These are phyloP conservation scores for Castanea mollissima DNA, from an alignment of 306 rosid genomes.

Conservation along the genomic window DNA sequence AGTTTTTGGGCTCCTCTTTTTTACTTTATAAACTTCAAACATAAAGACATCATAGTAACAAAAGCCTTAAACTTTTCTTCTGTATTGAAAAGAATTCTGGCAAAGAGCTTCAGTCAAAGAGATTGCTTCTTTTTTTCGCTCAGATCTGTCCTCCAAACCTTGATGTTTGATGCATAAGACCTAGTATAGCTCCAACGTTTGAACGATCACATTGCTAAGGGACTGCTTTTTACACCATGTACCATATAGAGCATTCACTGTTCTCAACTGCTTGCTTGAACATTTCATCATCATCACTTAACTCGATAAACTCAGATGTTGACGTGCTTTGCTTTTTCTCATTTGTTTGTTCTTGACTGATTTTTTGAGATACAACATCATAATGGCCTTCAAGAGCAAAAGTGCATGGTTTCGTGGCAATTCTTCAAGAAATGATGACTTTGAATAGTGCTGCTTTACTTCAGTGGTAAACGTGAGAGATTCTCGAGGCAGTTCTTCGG, in stretches of 20 bases:
- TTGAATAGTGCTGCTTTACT: no score
- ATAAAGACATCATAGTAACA: background rate
- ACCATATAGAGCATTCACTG: conserved; percentile 36
- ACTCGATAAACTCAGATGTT: conserved; percentile 2
- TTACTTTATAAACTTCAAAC: background rate
- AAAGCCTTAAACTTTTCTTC: background rate
- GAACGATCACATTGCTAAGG: conserved; percentile 41
- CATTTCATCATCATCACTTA: conserved; percentile 16
- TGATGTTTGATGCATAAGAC: conserved; percentile 25
- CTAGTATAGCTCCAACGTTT: conserved; percentile 43
- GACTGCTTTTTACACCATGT: conserved; percentile 47
- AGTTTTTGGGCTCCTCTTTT: no score
- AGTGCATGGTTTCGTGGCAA: background rate
- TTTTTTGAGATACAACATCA: background rate
- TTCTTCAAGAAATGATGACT: background rate
- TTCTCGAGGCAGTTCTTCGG: conserved; percentile 3
- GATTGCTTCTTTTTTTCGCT: conserved; percentile 47
- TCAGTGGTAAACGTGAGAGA: background rate
- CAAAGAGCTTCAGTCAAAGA: background rate
- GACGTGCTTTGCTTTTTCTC: conserved; percentile 22
- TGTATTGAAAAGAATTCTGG: background rate
- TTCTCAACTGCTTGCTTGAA: conserved; percentile 26
- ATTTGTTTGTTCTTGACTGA: conserved; percentile 9
- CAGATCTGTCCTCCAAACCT: conserved; percentile 68
- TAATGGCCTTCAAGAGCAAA: background rate